Evolutionary conservation across 345 rosid species (phyloP).

Genomic region (Carallia brachiata): DNA sequence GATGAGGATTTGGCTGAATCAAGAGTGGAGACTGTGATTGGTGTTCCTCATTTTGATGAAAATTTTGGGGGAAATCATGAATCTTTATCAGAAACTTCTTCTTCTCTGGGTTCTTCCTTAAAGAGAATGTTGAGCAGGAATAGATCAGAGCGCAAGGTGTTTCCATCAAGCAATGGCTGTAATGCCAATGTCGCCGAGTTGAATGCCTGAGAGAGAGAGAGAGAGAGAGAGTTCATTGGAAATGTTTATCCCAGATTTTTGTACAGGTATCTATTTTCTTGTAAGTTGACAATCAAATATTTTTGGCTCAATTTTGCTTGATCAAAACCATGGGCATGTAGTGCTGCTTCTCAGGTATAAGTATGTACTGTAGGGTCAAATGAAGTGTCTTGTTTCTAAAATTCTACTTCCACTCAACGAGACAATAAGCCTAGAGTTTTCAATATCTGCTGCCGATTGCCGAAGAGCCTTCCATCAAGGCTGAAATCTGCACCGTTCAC

Average conservation of each 20-base stretch:
- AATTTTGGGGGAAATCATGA: slow-evolving; percentile 4
- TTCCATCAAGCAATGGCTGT: slow-evolving; percentile 21
- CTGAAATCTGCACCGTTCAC: no score
- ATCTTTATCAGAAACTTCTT: slow-evolving; percentile 19
- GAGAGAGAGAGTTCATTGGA: background rate
- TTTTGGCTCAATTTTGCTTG: no score
- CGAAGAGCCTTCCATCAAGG: no score
- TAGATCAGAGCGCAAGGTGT: slow-evolving; percentile 53
- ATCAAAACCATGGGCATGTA: no score
- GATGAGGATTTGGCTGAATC: slow-evolving; percentile 12
- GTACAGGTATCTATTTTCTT: no score
- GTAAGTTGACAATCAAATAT: no score
- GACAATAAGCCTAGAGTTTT: no score
- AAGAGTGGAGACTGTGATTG: slow-evolving; percentile 33
- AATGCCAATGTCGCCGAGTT: slow-evolving; percentile 2
- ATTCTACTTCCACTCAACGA: no score
- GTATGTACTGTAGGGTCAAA: no score
- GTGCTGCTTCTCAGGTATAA: no score
- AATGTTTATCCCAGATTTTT: background rate
- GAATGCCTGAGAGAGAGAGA: slow-evolving; percentile 16
- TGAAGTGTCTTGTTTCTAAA: no score
- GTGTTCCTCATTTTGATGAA: slow-evolving; percentile 23
- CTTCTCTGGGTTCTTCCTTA: slow-evolving; percentile 36
- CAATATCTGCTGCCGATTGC: no score
- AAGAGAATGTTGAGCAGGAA: slow-evolving; percentile 69